Evolutionary conservation across 257 asterid genomes (phyloP).

Genomic region (Rehmannia glutinosa): DNA sequence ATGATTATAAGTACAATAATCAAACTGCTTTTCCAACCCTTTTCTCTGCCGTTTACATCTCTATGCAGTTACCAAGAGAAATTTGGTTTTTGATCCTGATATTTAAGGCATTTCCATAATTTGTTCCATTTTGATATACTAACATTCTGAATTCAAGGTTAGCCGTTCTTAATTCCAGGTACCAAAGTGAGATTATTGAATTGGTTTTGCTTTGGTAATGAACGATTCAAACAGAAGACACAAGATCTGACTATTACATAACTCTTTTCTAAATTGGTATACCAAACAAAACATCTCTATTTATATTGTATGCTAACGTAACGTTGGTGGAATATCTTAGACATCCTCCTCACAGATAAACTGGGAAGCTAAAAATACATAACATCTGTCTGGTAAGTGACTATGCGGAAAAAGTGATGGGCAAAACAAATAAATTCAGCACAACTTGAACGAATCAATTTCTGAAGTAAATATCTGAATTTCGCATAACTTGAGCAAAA

Average conservation of each 20-base stretch:
- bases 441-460: no score
- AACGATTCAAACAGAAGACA: neutral
- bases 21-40: no score
- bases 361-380: neutral
- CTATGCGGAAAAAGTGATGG: neutral
- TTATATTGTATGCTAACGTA: neutral
- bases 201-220: neutral
- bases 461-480: neutral
- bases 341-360: neutral
- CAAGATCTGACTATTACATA: no score
- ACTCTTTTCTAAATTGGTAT: no score
- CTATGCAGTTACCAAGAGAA: neutral
- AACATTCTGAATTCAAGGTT: neutral
- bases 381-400: neutral
- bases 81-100: neutral
- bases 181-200: no score
- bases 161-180: neutral
- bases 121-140: neutral
- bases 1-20: no score
- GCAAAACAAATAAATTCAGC: no score
- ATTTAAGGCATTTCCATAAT: neutral
- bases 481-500: neutral
- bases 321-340: neutral
- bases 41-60: no score
- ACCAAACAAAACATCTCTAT: neutral